phyloP scores from a whole-genome alignment of 352 stramenopile genomes.

The Albugo laibachii region DNA sequence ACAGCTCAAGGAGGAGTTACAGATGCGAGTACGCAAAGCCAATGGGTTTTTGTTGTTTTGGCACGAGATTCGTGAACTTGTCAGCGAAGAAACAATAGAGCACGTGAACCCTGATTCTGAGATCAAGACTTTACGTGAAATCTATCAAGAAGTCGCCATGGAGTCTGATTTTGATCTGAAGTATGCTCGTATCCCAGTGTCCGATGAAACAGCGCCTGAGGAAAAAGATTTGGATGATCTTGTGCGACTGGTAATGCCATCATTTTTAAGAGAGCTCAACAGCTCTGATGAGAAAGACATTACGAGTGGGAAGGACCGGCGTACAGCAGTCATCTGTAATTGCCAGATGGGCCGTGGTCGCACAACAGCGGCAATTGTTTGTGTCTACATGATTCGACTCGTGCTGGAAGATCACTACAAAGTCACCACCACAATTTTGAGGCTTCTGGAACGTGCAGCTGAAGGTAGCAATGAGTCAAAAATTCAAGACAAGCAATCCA shows the following conservation, averaged over 20 bases:
- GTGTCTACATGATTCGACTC: constrained; percentile 70
- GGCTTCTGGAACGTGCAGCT: background rate
- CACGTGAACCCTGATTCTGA: constrained; percentile 47
- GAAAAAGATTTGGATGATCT: constrained; percentile 82
- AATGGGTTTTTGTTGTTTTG: constrained; percentile 74
- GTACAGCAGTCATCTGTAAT: constrained; percentile 61
- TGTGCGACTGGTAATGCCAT: constrained; percentile 43
- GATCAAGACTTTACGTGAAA: constrained; percentile 54
- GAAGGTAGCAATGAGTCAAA: background rate
- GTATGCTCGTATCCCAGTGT: constrained; percentile 74
- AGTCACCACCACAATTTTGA: background rate
- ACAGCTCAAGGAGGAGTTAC: constrained; percentile 70
- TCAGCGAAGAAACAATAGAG: constrained; percentile 71
- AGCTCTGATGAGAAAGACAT: constrained; percentile 2
- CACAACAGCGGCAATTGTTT: constrained; percentile 77
- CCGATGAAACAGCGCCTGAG: constrained; percentile 78
- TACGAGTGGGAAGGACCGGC: background rate
- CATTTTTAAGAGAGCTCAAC: constrained; percentile 36
- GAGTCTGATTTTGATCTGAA: constrained; percentile 35
- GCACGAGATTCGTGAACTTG: constrained; percentile 52
- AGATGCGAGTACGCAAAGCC: constrained; percentile 43
- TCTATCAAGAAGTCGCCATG: constrained; percentile 34
- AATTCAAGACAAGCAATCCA: constrained; percentile 17
- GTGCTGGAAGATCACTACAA: constrained; percentile 24
- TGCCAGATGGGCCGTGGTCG: constrained; percentile 80